A percentile compares a stretch with the other conserved stretches of the same genome.
phyloP scores from a whole-genome alignment of 2,329 filamentous ascomycete genomes.

The Taxawa tesnikishii region DNA sequence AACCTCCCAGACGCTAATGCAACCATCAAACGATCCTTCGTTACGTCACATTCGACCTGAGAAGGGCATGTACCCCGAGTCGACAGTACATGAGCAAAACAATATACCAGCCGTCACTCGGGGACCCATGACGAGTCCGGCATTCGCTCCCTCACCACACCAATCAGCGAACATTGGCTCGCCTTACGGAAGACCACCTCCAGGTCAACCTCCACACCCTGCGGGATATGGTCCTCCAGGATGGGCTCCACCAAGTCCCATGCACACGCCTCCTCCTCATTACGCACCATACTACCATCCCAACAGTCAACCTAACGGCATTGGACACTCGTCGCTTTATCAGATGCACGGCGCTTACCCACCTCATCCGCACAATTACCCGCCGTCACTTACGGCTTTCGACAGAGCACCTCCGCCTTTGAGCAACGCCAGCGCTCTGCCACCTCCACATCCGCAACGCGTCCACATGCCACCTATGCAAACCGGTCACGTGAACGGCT shows the following conservation, averaged over 20 bases:
- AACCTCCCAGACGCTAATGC: constrained; percentile 58
- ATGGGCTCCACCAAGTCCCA: constrained; percentile 30
- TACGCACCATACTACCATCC: constrained; percentile 22
- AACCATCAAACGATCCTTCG: constrained; percentile 68
- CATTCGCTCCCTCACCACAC: constrained; percentile 40
- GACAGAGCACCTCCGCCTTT: constrained; percentile 28
- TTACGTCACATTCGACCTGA: constrained; percentile 73
- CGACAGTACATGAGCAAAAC: constrained; percentile 75
- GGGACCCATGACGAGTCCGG: constrained; percentile 50
- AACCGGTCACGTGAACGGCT: constrained; percentile 12
- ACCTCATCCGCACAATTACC: constrained; percentile 7
- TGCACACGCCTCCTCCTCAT: constrained; percentile 24
- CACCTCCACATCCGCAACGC: constrained; percentile 17
- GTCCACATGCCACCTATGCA: constrained; percentile 15
- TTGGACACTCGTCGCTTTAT: constrained; percentile 14
- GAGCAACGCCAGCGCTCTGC: constrained; percentile 21
- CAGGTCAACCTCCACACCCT: constrained; percentile 26
- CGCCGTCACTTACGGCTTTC: constrained; percentile 18
- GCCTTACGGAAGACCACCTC: constrained; percentile 28
- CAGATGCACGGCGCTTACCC: constrained; percentile 20
- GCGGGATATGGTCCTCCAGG: constrained; percentile 24
- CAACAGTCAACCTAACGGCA: constrained; percentile 10
- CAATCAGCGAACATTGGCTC: constrained; percentile 43
- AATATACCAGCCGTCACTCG: constrained; percentile 71
- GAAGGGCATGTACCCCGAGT: constrained; percentile 96